phyloP scores from a whole-genome alignment of 345 rosid species.

The Arabidopsis thaliana region DNA sequence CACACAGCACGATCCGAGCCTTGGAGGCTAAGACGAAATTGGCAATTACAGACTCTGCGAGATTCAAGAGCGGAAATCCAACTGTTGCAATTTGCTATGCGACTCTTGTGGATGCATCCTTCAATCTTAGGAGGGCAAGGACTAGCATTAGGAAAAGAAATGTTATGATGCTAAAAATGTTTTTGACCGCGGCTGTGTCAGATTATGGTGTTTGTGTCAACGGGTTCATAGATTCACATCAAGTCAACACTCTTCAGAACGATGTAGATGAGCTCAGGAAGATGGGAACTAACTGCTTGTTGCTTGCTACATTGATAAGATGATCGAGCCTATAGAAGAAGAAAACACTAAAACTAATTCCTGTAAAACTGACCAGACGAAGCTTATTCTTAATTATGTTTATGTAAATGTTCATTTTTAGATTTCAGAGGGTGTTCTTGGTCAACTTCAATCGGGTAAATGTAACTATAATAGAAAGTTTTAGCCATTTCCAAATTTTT shows the following conservation, averaged over 20 bases:
- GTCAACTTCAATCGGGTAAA: background rate
- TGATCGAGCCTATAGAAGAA: background rate
- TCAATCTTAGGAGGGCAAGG: slow-evolving; percentile 33
- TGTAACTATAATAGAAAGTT: slow-evolving; percentile 26
- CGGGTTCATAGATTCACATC: slow-evolving; percentile 30
- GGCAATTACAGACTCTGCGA: slow-evolving; percentile 9
- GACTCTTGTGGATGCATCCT: slow-evolving; percentile 30
- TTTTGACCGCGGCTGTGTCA: slow-evolving; percentile 39
- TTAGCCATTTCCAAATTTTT: slow-evolving; percentile 7
- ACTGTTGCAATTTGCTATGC: slow-evolving; percentile 20
- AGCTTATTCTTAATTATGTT: background rate
- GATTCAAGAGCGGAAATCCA: slow-evolving; percentile 7
- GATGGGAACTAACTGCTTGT: slow-evolving; percentile 41
- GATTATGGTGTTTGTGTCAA: slow-evolving; percentile 42
- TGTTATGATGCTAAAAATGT: background rate
- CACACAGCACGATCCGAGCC: slow-evolving; percentile 26
- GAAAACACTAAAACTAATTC: background rate
- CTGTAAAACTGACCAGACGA: background rate
- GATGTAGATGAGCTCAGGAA: slow-evolving; percentile 41
- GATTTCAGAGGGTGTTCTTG: slow-evolving; percentile 12
- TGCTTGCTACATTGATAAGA: slow-evolving; percentile 39
- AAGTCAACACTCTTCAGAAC: slow-evolving; percentile 38
- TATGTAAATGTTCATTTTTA: slow-evolving; percentile 1
- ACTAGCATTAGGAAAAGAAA: slow-evolving; percentile 25
- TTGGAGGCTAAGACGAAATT: slow-evolving; percentile 29